Evolutionary conservation across 1,284 basidiomycete species (phyloP).

Genomic region (Rhodotorula glutinis): DNA sequence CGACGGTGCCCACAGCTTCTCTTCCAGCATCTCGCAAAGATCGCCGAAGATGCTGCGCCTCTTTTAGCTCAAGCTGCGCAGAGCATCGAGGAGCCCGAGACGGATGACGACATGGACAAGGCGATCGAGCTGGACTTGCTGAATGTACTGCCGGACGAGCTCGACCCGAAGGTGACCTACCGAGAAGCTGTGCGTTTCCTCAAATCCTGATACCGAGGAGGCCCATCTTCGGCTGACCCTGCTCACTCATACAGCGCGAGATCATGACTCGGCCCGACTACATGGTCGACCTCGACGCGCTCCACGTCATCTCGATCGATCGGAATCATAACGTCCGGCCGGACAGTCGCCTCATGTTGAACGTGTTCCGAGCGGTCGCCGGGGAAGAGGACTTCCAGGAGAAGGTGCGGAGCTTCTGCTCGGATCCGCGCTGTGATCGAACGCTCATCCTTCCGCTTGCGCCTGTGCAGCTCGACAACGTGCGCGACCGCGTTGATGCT

Average conservation of each 20-base stretch:
- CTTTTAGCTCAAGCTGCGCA: neutral
- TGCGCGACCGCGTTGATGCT: constrained; percentile 39
- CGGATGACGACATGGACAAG: constrained; percentile 2
- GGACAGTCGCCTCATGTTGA: constrained; percentile 41
- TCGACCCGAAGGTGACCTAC: constrained; percentile 35
- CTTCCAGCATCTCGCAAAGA: constrained; percentile 42
- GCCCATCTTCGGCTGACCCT: neutral
- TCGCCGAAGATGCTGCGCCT: constrained; percentile 27
- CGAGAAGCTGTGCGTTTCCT: constrained; percentile 20
- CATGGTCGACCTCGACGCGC: constrained; percentile 28
- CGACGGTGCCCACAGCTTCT: constrained; percentile 26
- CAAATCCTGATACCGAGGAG: too few relatives aligned
- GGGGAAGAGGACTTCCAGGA: constrained; percentile 41
- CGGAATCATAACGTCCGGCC: constrained; percentile 38
- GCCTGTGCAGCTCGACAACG: constrained; percentile 32
- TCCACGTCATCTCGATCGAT: constrained; percentile 36
- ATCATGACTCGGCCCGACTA: constrained; percentile 37
- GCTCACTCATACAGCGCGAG: neutral
- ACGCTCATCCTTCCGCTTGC: neutral
- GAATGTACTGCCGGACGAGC: constrained; percentile 17
- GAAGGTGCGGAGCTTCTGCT: constrained; percentile 13
- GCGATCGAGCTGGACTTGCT: constrained; percentile 30
- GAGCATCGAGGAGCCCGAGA: constrained; percentile 5
- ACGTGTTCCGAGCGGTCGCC: constrained; percentile 36
- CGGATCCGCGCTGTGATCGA: neutral